phyloP scores from a whole-genome alignment of 805 yeast species.

The Ogataea pini region DNA sequence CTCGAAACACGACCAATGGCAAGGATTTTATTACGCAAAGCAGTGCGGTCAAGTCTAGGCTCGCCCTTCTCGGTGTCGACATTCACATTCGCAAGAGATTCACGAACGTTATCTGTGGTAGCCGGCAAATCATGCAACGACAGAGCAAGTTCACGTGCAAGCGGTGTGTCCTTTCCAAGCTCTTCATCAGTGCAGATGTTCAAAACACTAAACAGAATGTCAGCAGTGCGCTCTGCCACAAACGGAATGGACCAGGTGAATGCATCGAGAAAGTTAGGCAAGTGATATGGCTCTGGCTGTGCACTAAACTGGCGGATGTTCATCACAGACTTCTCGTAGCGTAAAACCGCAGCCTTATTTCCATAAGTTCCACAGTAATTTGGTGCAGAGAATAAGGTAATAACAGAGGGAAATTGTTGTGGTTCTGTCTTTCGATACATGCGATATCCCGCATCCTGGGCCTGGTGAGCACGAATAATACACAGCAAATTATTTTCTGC shows the following conservation, averaged over 20 bases:
- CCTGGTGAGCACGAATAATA: conserved; percentile 95
- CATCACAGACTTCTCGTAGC: conserved; percentile 89
- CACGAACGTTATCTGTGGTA: background rate
- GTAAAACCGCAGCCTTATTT: conserved; percentile 92
- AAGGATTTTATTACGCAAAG: conserved; percentile 80
- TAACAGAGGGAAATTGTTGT: conserved; percentile 84
- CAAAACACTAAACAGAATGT: conserved; percentile 84
- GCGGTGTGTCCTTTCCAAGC: conserved; percentile 69
- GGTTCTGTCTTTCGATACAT: conserved; percentile 85
- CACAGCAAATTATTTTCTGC: conserved; percentile 76
- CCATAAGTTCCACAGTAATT: conserved; percentile 90
- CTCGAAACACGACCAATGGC: conserved; percentile 96
- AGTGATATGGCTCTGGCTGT: conserved; percentile 94
- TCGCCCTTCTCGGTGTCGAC: conserved; percentile 6
- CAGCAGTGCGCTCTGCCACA: conserved; percentile 95
- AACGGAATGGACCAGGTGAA: conserved; percentile 97
- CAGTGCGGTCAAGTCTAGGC: conserved; percentile 33
- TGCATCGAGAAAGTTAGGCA: conserved; percentile 96
- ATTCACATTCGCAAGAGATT: background rate
- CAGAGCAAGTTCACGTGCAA: conserved; percentile 44
- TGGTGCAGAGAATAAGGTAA: conserved; percentile 94
- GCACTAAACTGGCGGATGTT: conserved; percentile 92
- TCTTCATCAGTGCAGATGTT: conserved; percentile 97
- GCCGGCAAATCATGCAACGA: conserved; percentile 27
- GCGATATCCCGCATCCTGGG: conserved; percentile 95